These are phyloP conservation scores for Stenocarpella maydis DNA, from an alignment of 2,329 filamentous ascomycete species.

Conservation along the genomic window DNA sequence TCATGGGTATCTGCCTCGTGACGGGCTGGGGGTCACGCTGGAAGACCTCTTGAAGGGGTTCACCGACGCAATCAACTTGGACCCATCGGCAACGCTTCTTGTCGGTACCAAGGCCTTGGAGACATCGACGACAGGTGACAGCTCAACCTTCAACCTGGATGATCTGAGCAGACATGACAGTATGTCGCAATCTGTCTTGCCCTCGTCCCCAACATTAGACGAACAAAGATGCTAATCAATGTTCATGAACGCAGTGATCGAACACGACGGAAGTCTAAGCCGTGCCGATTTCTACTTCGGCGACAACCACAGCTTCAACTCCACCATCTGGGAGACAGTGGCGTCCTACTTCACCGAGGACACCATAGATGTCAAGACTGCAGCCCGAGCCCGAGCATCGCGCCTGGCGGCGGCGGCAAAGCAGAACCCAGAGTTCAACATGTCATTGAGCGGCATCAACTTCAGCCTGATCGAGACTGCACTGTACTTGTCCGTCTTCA, in stretches of 20 bases:
- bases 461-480: slow-evolving; percentile 39
- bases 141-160: slow-evolving; percentile 42
- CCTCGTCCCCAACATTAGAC: not conserved
- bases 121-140: slow-evolving; percentile 43
- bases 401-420: slow-evolving; percentile 40
- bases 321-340: slow-evolving; percentile 40
- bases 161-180: slow-evolving; percentile 42
- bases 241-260: slow-evolving; percentile 41
- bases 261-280: slow-evolving; percentile 46
- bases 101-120: slow-evolving; percentile 4
- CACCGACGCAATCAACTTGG: not conserved
- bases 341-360: slow-evolving; percentile 36
- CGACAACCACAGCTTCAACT: slow-evolving; percentile 44
- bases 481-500: slow-evolving; percentile 38
- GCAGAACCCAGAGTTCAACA: slow-evolving; percentile 41
- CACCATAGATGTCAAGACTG: slow-evolving; percentile 42
- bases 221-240: not conserved
- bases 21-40: slow-evolving; percentile 3
- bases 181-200: not conserved
- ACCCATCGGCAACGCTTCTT: slow-evolving; percentile 19
- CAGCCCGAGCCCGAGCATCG: slow-evolving; percentile 41
- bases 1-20: slow-evolving; percentile 15
- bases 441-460: slow-evolving; percentile 31
- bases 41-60: slow-evolving; percentile 3
- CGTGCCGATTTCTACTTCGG: slow-evolving; percentile 43